Evolutionary conservation across 2,329 filamentous ascomycete genomes (phyloP).

Genomic region (Hirsutella minnesotensis): DNA sequence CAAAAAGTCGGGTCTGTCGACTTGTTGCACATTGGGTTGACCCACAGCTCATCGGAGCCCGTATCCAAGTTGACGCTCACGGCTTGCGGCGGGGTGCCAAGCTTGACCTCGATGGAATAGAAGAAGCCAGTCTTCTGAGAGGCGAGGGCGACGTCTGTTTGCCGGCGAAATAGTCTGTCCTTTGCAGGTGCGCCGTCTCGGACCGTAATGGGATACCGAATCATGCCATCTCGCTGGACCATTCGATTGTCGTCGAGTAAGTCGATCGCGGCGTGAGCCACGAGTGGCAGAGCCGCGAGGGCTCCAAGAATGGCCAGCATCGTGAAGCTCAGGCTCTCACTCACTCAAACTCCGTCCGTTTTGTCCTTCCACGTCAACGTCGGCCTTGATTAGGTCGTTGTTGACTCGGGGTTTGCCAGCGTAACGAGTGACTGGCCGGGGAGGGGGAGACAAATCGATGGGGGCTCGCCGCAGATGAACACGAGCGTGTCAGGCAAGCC

Average conservation of each 20-base stretch:
- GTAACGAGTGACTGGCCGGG: neutral
- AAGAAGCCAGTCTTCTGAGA: conserved; percentile 19
- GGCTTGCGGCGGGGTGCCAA: conserved; percentile 25
- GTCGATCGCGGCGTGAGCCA: conserved; percentile 10
- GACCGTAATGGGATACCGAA: conserved; percentile 18
- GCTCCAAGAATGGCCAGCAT: conserved; percentile 20
- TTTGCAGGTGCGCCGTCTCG: conserved; percentile 15
- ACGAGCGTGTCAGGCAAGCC: too few relatives aligned
- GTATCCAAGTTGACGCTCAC: conserved; percentile 29
- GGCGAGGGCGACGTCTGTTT: conserved; percentile 13
- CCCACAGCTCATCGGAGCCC: conserved; percentile 29
- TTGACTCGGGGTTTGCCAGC: neutral
- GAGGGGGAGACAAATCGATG: too few relatives aligned
- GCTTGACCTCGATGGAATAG: conserved; percentile 24
- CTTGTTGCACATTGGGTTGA: conserved; percentile 26
- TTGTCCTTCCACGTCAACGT: neutral
- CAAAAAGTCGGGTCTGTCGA: conserved; percentile 16
- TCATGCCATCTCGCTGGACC: conserved; percentile 13
- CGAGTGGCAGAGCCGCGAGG: conserved; percentile 16
- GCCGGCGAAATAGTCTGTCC: conserved; percentile 15
- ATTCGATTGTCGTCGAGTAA: conserved; percentile 11
- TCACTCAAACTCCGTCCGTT: neutral
- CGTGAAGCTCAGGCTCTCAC: conserved; percentile 1
- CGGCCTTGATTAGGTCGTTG: neutral
- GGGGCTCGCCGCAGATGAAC: too few relatives aligned